phyloP scores from a whole-genome alignment of 2,329 filamentous ascomycete species.

The Teratosphaeria pseudoeucalypti region DNA sequence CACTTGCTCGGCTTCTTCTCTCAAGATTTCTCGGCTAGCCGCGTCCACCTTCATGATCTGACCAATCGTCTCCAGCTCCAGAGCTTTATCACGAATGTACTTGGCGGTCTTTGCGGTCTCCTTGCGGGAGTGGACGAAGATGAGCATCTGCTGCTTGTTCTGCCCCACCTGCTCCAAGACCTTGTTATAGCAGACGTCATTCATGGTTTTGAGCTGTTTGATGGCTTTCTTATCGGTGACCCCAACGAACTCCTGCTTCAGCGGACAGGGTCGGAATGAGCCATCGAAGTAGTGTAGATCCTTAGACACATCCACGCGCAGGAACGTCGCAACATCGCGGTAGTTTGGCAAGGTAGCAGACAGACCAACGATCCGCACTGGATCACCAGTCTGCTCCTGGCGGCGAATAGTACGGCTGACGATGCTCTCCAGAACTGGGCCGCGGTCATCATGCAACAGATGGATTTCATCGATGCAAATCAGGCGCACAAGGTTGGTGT shows the following conservation, averaged over 20 bases:
- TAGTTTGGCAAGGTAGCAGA: slow-evolving; percentile 96
- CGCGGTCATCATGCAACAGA: slow-evolving; percentile 91
- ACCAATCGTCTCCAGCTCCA: slow-evolving; percentile 95
- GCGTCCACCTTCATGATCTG: slow-evolving; percentile 90
- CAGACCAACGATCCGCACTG: slow-evolving; percentile 81
- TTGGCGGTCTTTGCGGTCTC: slow-evolving; percentile 96
- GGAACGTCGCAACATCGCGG: slow-evolving; percentile 86
- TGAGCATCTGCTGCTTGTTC: slow-evolving; percentile 93
- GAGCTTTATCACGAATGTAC: slow-evolving; percentile 89
- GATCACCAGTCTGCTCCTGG: slow-evolving; percentile 87
- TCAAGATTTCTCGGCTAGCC: slow-evolving; percentile 77
- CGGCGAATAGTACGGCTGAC: slow-evolving; percentile 88
- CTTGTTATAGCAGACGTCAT: slow-evolving; percentile 96
- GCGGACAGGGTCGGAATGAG: slow-evolving; percentile 81
- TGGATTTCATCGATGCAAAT: slow-evolving; percentile 98
- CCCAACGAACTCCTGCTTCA: slow-evolving; percentile 94
- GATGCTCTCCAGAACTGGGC: slow-evolving; percentile 92
- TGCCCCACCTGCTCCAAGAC: slow-evolving; percentile 91
- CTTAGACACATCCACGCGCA: slow-evolving; percentile 75
- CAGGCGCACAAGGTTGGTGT: slow-evolving; percentile 91
- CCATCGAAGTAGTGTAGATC: slow-evolving; percentile 95
- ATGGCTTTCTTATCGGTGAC: slow-evolving; percentile 97
- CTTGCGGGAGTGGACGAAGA: slow-evolving; percentile 96
- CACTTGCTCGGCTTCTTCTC: slow-evolving; percentile 72
- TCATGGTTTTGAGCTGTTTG: slow-evolving; percentile 98